Base-by-base conservation (phyloP, 805 yeast species). In the Kockiozyma suomiensis region DNA sequence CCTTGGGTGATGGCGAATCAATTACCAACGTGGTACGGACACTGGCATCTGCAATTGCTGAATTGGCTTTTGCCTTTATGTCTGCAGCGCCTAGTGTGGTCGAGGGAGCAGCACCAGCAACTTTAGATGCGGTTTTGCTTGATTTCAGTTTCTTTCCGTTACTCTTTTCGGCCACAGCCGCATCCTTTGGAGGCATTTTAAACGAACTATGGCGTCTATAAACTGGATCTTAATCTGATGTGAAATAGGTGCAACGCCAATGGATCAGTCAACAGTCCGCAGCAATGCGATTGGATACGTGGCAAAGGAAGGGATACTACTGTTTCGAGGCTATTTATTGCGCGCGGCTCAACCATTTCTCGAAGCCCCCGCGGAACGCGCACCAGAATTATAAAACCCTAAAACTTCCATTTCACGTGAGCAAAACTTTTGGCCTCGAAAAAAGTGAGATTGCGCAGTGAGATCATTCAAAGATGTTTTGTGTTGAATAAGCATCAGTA, bases 1-100 rank as follows among this genome's bases (percentile, higher is more conserved):
- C 45, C 49, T 43, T 53, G 32, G 58, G 40, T 12, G 62, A 25
- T 17, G 61, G 56, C 30, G 59, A 50, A 42, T 55, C 59, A 19
- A 49, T n/a, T 10, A 55, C 19, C 32, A 55, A 33, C 15, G 17
- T 35, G 5, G 42, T 42, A n/a, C 50, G 59, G 23, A 55, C 41
- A 23, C 45, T 42, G 37, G 33, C 33, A 32, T 52, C 56, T 8
- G 23, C 40, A 28, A 41, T 40, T 1, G 46, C 40, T 15, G 48
- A n/a, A n/a, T n/a, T 25, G 3, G 15, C 26, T n/a, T 38, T 17
- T 15, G 37, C 23, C 13, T 21, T 40, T 26, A 28, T 28, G 13
- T 43, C 43, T 15, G 23, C 50, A 10, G 43, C 42, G 3, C 33
- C 19, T 4, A 17, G 23, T 6, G 47, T 4, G 28, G 50, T 28